Percentiles rank a stretch among this genome's conserved stretches.
Conservation (phyloP, 805 yeast genomes). For the Sugiyamaella marilandica region DNA sequence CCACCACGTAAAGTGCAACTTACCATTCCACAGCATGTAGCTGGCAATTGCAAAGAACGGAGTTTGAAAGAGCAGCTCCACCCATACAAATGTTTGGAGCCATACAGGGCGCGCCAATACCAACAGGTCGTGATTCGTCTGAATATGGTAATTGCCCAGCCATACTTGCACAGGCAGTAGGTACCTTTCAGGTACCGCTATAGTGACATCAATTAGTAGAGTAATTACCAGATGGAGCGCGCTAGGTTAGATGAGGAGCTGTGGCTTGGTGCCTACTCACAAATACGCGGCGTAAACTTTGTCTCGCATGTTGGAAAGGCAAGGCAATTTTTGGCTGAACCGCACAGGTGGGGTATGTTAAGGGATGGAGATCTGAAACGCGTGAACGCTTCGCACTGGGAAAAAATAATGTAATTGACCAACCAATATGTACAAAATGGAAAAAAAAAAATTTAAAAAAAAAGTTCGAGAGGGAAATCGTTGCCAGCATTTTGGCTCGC, state of each 20-base stretch:
- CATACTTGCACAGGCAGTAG: constrained; percentile 45
- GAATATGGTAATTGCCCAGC: constrained; percentile 56
- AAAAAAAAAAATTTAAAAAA: too few relatives aligned
- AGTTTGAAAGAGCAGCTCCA: constrained; percentile 71
- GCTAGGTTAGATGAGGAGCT: constrained; percentile 16
- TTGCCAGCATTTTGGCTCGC: too few relatives aligned
- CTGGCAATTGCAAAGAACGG: constrained; percentile 72
- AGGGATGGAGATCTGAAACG: too few relatives aligned
- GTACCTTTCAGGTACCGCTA: constrained; percentile 55
- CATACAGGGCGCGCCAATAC: constrained; percentile 58
- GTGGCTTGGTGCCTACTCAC: constrained; percentile 13
- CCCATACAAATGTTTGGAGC: constrained; percentile 64
- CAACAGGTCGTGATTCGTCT: constrained; percentile 66
- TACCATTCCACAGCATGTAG: constrained; percentile 32
- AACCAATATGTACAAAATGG: too few relatives aligned
- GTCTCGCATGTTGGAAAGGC: constrained; percentile 5
- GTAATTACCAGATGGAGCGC: constrained; percentile 73
- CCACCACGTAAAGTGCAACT: constrained; percentile 17
- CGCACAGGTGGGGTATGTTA: too few relatives aligned
- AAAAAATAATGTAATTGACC: too few relatives aligned
- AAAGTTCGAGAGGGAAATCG: too few relatives aligned
- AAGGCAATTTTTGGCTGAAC: background rate
- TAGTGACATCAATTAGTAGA: constrained; percentile 64
- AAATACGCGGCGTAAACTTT: constrained; percentile 30
- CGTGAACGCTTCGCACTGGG: too few relatives aligned